Evolutionary conservation across 305 asterid genomes (phyloP), one percentile per base, ranked within the genome.

Genomic region (Andrographis paniculata): DNA sequence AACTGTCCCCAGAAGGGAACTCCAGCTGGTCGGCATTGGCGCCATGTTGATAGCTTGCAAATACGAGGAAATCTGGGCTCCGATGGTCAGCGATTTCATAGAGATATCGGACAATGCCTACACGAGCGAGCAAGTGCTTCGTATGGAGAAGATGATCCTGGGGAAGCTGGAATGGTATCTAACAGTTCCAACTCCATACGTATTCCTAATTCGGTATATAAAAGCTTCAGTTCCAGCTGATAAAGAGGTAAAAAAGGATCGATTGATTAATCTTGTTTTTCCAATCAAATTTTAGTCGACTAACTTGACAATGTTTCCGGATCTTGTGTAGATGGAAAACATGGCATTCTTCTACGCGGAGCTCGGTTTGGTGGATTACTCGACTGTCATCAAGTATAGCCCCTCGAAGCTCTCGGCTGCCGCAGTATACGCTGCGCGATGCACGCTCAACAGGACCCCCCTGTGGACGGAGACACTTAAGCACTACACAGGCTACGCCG

Each of bases 1-100:
- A 55, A 58, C 50, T 0, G 75, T 78, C 48, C 61, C 84, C 0
- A 73, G 93, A 45, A 65, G 48, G 60, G 93, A 84, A 62, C 93
- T 84, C 56, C 93, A 84, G 70, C 44, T 80, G 65, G 89, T 80
- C 27, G 95, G 95, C 51, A 74, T 84, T 21, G 73, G 93, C 55
- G 55, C 95, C 14, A 84, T 84, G 95, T 80, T 84, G 11, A 70
- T 80, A 40, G 95, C 95, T 13, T 75, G 82, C 84, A 84, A 84
- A 41, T 84, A 84, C 27, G 95, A 84, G 61, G 95, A 84, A 53
- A 80, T 84, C 14, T 84, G 95, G 93, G 89, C 95, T 24, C 93
- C 95, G 0, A 93, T 76, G 78, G 82, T 84, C 2, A 57, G 60
- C 16, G 95, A 84, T 65, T 74, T 84, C 53, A 65, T 78, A 12